Percentiles rank a stretch among this genome's conserved stretches.
Conservation (phyloP, 371 early-diverging fungal genomes). For the Mucor irregularis region DNA sequence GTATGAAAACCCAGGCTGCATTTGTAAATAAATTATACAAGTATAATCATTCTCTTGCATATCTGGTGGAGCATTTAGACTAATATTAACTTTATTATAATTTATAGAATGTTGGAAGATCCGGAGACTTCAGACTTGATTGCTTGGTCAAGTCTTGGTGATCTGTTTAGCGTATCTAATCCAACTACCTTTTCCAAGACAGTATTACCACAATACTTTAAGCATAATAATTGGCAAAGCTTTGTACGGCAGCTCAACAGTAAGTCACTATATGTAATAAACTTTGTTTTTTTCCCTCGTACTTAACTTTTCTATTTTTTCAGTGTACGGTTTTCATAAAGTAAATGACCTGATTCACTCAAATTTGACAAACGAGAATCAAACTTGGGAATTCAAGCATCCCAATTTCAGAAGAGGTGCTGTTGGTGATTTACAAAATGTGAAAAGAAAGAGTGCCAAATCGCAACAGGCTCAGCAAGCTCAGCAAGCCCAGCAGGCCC, state of each 20-base stretch:
- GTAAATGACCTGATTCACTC: slow-evolving; percentile 69
- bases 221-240: slow-evolving; percentile 84
- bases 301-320: background rate
- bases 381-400: slow-evolving; percentile 76
- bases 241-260: slow-evolving; percentile 89
- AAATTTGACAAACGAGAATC: slow-evolving; percentile 54
- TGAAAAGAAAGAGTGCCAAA: slow-evolving; percentile 66
- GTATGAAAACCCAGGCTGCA: slow-evolving; percentile 59
- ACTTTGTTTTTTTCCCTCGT: background rate
- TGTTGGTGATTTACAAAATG: slow-evolving; percentile 55
- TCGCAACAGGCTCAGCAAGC: slow-evolving; percentile 19
- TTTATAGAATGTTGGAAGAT: slow-evolving; percentile 62
- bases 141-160: slow-evolving; percentile 63
- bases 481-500: slow-evolving; percentile 13
- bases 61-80: background rate
- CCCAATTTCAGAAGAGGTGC: slow-evolving; percentile 65
- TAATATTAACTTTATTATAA: background rate
- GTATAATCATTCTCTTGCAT: slow-evolving; percentile 22
- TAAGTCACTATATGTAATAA: too few relatives aligned
- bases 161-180: slow-evolving; percentile 64
- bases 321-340: slow-evolving; percentile 62
- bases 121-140: slow-evolving; percentile 56
- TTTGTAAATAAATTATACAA: slow-evolving; percentile 73
- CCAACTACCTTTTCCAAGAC: slow-evolving; percentile 57
- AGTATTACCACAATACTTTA: slow-evolving; percentile 78